Conservation (phyloP, 305 asterid genomes). For the Fraxinus baroniana region DNA sequence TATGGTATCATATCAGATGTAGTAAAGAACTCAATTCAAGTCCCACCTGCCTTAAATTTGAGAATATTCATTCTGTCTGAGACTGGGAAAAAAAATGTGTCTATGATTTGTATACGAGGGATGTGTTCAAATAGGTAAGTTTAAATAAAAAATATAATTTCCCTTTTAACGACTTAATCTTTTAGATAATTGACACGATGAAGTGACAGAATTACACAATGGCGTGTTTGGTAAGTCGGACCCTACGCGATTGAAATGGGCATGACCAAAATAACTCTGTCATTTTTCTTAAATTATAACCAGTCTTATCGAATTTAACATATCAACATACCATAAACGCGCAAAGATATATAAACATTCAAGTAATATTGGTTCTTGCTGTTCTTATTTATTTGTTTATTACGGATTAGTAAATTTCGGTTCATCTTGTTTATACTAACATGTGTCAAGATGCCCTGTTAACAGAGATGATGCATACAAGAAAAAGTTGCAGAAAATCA, state of each 20-base stretch:
- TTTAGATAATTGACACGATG: not conserved
- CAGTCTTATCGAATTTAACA: not conserved
- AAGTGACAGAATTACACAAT: not conserved
- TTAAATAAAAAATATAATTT: not conserved
- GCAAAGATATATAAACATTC: not conserved
- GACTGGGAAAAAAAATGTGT: not conserved
- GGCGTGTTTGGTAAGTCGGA: not conserved
- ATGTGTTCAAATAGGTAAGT: not conserved
- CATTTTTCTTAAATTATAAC: not conserved
- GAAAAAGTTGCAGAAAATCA: constrained; percentile 50
- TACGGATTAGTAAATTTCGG: not conserved
- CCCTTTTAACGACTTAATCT: not conserved
- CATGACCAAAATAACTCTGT: not conserved
- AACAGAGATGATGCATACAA: constrained; percentile 53
- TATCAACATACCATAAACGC: not conserved
- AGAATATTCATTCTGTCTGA: not conserved
- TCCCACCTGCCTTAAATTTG: not conserved
- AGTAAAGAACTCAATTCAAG: not conserved
- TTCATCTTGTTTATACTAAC: not conserved
- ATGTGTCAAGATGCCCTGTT: not conserved
- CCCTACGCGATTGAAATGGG: not conserved
- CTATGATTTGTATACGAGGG: not conserved
- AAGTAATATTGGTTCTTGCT: not conserved
- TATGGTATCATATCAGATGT: not conserved
- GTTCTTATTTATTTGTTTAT: not conserved